A percentile compares a stretch with the other conserved stretches of the same genome.
phyloP scores from a whole-genome alignment of 1,139 yeast species.

The Candida tunisiensis region DNA sequence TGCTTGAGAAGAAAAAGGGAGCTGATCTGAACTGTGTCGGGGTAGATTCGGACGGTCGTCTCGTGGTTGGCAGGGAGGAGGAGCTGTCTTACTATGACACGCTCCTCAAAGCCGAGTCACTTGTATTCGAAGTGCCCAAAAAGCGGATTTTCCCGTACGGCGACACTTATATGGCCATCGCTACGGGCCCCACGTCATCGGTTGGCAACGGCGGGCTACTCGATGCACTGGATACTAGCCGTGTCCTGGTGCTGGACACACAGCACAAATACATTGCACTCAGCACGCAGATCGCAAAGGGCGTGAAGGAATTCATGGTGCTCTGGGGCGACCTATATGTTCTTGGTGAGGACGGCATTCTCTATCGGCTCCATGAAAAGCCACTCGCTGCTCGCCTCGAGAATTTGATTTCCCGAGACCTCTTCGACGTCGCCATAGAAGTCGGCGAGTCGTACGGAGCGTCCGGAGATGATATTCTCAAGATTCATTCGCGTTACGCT shows the following conservation, averaged over 20 bases:
- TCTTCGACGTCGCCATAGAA: conserved; percentile 57
- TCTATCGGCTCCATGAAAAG: conserved; percentile 55
- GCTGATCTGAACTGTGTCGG: conserved; percentile 49
- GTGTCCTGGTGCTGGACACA: conserved; percentile 50
- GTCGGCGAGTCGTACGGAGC: conserved; percentile 36
- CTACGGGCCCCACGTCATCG: conserved; percentile 19
- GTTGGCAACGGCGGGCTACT: too few species aligned
- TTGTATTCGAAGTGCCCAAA: conserved; percentile 45
- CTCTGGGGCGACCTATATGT: conserved; percentile 42
- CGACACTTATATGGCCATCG: conserved; percentile 38
- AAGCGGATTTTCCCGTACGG: conserved; percentile 30
- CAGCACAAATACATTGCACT: conserved; percentile 55
- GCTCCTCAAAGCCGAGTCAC: conserved; percentile 36
- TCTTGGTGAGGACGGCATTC: conserved; percentile 58
- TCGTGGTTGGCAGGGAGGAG: conserved; percentile 34
- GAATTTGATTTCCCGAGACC: conserved; percentile 48
- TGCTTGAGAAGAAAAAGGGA: conserved; percentile 49
- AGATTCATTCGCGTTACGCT: conserved; percentile 52
- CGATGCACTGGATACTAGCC: conserved; percentile 19
- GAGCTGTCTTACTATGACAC: conserved; percentile 37
- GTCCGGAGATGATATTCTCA: conserved; percentile 21
- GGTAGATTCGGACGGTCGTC: conserved; percentile 12
- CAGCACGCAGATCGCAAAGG: conserved; percentile 48
- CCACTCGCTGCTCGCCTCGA: conserved; percentile 51
- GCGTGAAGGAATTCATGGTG: conserved; percentile 37